A percentile compares a stretch with the other conserved stretches of the same genome.
phyloP scores from a whole-genome alignment of 352 stramenopile genomes.

The Saprolegnia parasitica region DNA sequence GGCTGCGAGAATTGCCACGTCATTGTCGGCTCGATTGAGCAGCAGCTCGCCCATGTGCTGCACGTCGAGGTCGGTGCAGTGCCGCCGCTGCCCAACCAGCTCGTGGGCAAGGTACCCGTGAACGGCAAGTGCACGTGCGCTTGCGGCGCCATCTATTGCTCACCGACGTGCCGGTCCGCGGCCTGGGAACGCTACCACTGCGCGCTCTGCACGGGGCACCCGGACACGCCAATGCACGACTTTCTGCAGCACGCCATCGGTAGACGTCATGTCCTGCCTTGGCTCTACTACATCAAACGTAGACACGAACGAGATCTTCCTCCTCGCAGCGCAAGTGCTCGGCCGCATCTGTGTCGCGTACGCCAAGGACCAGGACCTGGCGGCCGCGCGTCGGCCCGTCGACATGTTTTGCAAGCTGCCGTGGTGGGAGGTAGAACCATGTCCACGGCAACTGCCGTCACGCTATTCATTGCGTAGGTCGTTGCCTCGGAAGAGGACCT shows the following conservation, averaged over 20 bases:
- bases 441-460: neutral
- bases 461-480: conserved; percentile 36
- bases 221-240: conserved; percentile 65
- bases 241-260: conserved; percentile 70
- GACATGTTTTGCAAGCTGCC: conserved; percentile 86
- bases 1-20: conserved; percentile 80
- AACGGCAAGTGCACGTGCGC: conserved; percentile 21
- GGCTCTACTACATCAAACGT: conserved; percentile 33
- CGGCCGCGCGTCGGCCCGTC: conserved; percentile 51
- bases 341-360: conserved; percentile 61
- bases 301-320: conserved; percentile 92
- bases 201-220: conserved; percentile 65
- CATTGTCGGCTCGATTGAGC: conserved; percentile 26
- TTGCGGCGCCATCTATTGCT: conserved; percentile 86
- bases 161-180: conserved; percentile 53
- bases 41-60: conserved; percentile 27
- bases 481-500: conserved; percentile 62
- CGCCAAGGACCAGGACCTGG: conserved; percentile 51
- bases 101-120: conserved; percentile 12
- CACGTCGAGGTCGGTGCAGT: conserved; percentile 13
- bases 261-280: conserved; percentile 13
- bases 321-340: conserved; percentile 86
- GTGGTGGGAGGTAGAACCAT: conserved; percentile 87
- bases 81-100: neutral
- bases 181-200: conserved; percentile 73